Evolutionary conservation across 1,284 basidiomycete species (phyloP).

Genomic region (Marasmius fiardii): DNA sequence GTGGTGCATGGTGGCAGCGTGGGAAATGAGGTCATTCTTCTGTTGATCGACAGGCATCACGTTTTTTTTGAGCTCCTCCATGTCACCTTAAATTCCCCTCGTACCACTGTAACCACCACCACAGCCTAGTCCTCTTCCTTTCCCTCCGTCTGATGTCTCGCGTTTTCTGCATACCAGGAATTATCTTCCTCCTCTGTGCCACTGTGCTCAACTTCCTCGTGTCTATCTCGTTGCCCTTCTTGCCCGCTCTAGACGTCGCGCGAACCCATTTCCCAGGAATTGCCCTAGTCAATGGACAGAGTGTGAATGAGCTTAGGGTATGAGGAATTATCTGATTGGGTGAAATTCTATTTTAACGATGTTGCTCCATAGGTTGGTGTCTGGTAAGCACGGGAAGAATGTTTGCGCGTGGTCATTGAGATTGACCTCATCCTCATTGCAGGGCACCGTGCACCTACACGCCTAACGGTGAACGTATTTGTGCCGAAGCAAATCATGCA

Average conservation of each 20-base stretch:
- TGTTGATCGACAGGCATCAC: not conserved
- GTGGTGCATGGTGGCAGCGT: too few species aligned
- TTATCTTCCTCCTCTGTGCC: constrained; percentile 59
- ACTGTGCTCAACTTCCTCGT: constrained; percentile 65
- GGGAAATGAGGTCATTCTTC: not conserved
- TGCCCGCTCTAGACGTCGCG: constrained; percentile 61
- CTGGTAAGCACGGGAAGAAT: constrained; percentile 39
- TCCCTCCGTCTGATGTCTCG: constrained; percentile 37
- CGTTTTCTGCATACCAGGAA: constrained; percentile 61
- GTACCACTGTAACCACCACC: constrained; percentile 3
- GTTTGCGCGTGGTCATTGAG: not conserved
- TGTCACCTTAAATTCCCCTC: not conserved
- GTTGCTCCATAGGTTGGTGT: constrained; percentile 48
- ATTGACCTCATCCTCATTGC: not conserved
- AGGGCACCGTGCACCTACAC: constrained; percentile 58
- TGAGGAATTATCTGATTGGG: constrained; percentile 26
- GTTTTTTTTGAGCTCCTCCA: not conserved
- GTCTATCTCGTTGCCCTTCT: constrained; percentile 65
- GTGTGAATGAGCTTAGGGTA: constrained; percentile 51
- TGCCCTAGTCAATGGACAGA: constrained; percentile 25
- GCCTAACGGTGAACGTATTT: constrained; percentile 42
- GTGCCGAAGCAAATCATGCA: constrained; percentile 42
- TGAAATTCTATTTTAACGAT: constrained; percentile 7
- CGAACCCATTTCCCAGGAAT: constrained; percentile 45
- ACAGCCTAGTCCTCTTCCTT: not conserved